Percentiles rank a stretch among this genome's conserved stretches.
These are phyloP conservation scores for Trametes meyenii DNA, from an alignment of 768 basidiomycete species.

Conservation along the genomic window DNA sequence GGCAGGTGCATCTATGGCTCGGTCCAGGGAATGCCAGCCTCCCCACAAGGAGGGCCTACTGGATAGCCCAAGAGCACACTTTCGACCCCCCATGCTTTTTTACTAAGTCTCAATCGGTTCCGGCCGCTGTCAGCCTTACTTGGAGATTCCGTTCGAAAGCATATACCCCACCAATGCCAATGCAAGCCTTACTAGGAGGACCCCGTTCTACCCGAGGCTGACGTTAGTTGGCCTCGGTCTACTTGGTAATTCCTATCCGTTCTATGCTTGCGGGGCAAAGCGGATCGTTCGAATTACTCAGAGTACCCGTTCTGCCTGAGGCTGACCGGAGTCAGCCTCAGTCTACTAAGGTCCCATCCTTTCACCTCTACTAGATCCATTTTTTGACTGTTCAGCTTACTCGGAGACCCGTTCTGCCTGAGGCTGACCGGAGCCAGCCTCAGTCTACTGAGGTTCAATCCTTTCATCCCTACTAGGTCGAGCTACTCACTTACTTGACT, in stretches of 20 bases:
- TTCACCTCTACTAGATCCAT: background rate
- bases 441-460: background rate
- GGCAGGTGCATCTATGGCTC: conserved; percentile 28
- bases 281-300: background rate
- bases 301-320: background rate
- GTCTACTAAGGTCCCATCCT: background rate
- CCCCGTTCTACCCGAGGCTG: conserved; percentile 1
- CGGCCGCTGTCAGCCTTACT: background rate
- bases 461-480: background rate
- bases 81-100: conserved; percentile 10
- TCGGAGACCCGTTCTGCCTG: conserved; percentile 4
- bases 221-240: background rate
- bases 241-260: background rate
- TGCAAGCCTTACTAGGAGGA: background rate
- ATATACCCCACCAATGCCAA: background rate
- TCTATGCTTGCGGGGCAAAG: background rate
- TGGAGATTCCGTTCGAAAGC: background rate
- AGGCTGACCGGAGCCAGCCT: background rate
- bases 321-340: background rate
- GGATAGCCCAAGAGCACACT: conserved; percentile 11
- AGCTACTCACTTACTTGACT: conserved; percentile 12
- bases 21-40: conserved; percentile 22
- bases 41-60: conserved; percentile 17
- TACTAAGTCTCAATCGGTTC: conserved; percentile 4
- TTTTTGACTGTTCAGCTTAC: conserved; percentile 1